A percentile compares a stretch with the other conserved stretches of the same genome.
These are phyloP conservation scores for Penicillium sp. DNA, from an alignment of 2,329 filamentous ascomycete species.

Conservation along the genomic window DNA sequence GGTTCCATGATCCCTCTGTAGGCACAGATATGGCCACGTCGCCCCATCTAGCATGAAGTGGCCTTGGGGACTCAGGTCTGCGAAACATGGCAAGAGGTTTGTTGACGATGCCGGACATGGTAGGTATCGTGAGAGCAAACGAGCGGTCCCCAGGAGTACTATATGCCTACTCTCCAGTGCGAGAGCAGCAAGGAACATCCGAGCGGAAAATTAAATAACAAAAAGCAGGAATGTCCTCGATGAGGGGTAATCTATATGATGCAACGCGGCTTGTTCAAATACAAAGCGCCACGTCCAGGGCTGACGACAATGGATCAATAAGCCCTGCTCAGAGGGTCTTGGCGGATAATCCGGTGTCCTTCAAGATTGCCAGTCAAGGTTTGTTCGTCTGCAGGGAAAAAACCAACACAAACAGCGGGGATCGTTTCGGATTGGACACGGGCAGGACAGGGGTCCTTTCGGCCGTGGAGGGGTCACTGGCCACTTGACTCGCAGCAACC, in stretches of 20 bases:
- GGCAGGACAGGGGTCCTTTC: conserved; percentile 15
- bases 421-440: conserved; percentile 15
- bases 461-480: conserved; percentile 5
- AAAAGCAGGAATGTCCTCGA: neutral
- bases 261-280: neutral
- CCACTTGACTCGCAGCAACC: conserved; percentile 10
- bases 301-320: conserved; percentile 7
- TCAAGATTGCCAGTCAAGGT: conserved; percentile 4
- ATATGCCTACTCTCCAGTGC: neutral
- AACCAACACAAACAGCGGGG: conserved; percentile 5
- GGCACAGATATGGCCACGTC: conserved; percentile 40
- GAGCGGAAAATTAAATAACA: neutral
- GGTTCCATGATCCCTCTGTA: conserved; percentile 41
- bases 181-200: conserved; percentile 9
- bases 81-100: conserved; percentile 34
- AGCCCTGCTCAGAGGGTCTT: conserved; percentile 1
- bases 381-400: conserved; percentile 12
- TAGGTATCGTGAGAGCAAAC: neutral
- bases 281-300: neutral
- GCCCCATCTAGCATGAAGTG: conserved; percentile 41
- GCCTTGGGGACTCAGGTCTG: conserved; percentile 25
- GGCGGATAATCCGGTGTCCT: neutral
- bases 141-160: neutral
- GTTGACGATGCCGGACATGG: conserved; percentile 31
- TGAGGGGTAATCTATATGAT: neutral